These are phyloP conservation scores for Alnus glutinosa DNA, from an alignment of 306 rosid genomes.

Conservation along the genomic window DNA sequence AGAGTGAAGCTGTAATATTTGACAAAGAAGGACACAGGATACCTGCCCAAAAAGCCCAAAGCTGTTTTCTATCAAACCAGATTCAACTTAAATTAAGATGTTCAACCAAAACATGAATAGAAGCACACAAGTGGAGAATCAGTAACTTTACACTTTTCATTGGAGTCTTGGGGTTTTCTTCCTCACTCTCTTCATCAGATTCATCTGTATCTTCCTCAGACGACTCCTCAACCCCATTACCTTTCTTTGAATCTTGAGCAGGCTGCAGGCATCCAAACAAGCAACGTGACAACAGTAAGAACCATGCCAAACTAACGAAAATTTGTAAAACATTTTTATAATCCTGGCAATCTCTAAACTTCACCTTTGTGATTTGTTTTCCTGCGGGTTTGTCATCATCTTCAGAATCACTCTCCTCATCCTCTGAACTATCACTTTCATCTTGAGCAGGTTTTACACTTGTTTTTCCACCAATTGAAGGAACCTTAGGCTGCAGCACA, in stretches of 20 bases:
- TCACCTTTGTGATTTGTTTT: constrained; percentile 17
- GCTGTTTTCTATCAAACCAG: no score
- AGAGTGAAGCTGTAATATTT: not conserved
- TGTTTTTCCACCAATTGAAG: constrained; percentile 16
- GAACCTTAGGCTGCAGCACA: constrained; percentile 14
- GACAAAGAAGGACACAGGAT: not conserved
- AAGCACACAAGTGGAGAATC: not conserved
- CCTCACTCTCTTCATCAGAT: constrained; percentile 25
- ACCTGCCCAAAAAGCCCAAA: not conserved
- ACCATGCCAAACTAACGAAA: not conserved
- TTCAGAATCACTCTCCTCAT: constrained; percentile 12
- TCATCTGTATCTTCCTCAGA: constrained; percentile 44
- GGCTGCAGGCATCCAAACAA: constrained; percentile 23
- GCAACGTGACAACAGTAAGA: not conserved
- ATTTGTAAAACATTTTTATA: not conserved
- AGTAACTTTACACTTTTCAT: constrained; percentile 42
- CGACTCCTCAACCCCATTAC: constrained; percentile 35
- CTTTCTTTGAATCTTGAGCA: constrained; percentile 19
- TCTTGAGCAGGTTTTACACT: constrained; percentile 22
- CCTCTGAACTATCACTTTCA: constrained; percentile 30
- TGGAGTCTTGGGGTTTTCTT: constrained; percentile 46
- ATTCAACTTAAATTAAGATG: not conserved
- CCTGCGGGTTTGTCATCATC: constrained; percentile 23
- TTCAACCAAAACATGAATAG: not conserved
- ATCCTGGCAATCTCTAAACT: not conserved